Evolutionary conservation across 805 yeast genomes (phyloP).

Genomic region (Saturnispora besseyi): DNA sequence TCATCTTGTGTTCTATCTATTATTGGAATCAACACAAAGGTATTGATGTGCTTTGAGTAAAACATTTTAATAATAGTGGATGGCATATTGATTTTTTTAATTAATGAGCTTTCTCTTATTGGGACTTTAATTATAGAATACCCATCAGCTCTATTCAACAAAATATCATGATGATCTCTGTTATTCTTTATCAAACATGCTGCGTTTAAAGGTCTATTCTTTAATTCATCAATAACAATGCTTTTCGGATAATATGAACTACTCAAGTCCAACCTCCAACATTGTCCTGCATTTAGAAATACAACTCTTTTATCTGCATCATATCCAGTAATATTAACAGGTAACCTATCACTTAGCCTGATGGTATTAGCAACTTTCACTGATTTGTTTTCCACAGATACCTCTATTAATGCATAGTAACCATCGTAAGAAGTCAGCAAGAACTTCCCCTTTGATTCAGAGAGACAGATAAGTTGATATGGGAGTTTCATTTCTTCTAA

Average conservation of each 20-base stretch:
- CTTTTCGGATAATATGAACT: slow-evolving; percentile 21
- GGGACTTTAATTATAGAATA: background rate
- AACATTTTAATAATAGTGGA: slow-evolving; percentile 21
- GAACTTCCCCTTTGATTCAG: background rate
- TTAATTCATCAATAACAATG: slow-evolving; percentile 19
- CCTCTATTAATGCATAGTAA: background rate
- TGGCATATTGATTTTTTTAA: background rate
- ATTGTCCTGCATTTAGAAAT: slow-evolving; percentile 17
- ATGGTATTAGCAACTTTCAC: background rate
- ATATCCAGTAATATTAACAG: slow-evolving; percentile 14
- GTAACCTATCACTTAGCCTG: slow-evolving; percentile 16
- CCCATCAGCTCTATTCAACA: slow-evolving; percentile 2
- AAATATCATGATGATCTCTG: background rate
- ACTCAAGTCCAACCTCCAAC: slow-evolving; percentile 23
- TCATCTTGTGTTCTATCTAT: background rate
- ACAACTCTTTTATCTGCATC: background rate
- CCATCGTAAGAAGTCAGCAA: slow-evolving; percentile 23
- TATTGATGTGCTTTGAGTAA: slow-evolving; percentile 18
- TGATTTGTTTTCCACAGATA: background rate
- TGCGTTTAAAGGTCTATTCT: background rate
- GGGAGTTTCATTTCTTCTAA: background rate
- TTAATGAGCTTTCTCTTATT: background rate
- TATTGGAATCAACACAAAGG: slow-evolving; percentile 17
- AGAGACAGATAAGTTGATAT: background rate
- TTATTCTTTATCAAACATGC: background rate